A percentile compares a stretch with the other conserved stretches of the same genome.
Evolutionary conservation across 208 protist species (phyloP).

Genomic region (Crithidia fasciculata): DNA sequence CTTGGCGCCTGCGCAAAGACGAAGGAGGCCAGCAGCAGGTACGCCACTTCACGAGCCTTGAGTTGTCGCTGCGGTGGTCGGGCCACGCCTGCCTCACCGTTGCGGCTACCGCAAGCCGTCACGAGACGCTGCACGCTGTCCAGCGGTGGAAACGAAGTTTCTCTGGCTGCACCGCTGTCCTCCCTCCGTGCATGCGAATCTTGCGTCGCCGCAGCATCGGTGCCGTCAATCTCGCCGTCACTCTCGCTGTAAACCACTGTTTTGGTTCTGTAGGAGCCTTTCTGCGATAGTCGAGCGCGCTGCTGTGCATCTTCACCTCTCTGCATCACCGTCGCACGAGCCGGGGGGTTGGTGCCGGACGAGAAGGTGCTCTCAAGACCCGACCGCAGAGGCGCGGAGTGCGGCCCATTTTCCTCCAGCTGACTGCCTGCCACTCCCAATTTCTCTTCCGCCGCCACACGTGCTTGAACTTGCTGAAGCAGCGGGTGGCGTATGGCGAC

Average conservation of each 20-base stretch:
- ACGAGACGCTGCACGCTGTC: constrained; percentile 4
- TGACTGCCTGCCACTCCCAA: too few species aligned
- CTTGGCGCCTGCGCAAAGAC: constrained; percentile 48
- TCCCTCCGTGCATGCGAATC: not conserved
- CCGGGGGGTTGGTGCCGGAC: not conserved
- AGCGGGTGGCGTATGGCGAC: constrained; percentile 68
- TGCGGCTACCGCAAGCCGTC: not conserved
- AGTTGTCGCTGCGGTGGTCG: not conserved
- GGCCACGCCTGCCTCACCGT: not conserved
- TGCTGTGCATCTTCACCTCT: not conserved
- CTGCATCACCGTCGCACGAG: not conserved
- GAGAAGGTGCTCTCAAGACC: constrained; percentile 22
- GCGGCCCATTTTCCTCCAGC: not conserved
- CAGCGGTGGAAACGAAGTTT: not conserved
- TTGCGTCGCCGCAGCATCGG: too few species aligned
- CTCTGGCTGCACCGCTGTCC: not conserved
- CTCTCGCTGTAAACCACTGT: not conserved
- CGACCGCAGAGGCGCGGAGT: constrained; percentile 20
- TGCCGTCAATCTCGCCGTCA: not conserved
- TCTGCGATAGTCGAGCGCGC: not conserved
- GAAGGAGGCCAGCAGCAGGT: constrained; percentile 65
- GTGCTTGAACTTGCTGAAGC: constrained; percentile 37
- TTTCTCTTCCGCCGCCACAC: constrained; percentile 6
- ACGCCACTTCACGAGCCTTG: constrained; percentile 35
- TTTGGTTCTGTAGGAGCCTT: not conserved